Conservation (phyloP, 352 stramenopile genomes). For the Phytophthora megakarya region DNA sequence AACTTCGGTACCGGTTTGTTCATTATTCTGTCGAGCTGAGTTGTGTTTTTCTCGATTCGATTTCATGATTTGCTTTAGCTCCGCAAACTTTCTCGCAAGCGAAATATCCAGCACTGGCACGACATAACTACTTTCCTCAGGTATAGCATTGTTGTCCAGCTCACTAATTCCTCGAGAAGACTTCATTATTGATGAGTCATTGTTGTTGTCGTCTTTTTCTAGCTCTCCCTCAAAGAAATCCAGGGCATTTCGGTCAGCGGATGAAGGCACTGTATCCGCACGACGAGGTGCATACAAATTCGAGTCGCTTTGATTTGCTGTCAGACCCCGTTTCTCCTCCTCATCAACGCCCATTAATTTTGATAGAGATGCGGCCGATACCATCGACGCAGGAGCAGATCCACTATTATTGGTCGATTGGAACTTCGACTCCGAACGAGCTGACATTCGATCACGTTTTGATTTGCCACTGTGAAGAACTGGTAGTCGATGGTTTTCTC, state of each 20-base stretch:
- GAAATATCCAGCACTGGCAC: slow-evolving; percentile 41
- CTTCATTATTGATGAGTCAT: neutral
- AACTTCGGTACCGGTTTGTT: neutral
- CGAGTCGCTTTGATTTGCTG: slow-evolving; percentile 60
- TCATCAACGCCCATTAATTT: slow-evolving; percentile 6
- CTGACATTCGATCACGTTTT: slow-evolving; percentile 39
- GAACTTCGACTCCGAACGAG: slow-evolving; percentile 35
- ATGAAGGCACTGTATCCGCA: slow-evolving; percentile 49
- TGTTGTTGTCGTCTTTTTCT: slow-evolving; percentile 28
- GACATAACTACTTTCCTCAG: slow-evolving; percentile 1
- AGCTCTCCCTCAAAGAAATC: slow-evolving; percentile 57
- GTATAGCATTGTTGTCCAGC: slow-evolving; percentile 27
- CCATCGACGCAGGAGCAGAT: slow-evolving; percentile 25
- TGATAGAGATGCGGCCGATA: slow-evolving; percentile 21
- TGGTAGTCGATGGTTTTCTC: slow-evolving; percentile 42
- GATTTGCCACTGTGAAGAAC: slow-evolving; percentile 33
- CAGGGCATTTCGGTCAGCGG: slow-evolving; percentile 54
- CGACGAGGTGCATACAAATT: slow-evolving; percentile 63
- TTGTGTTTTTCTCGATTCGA: slow-evolving; percentile 46
- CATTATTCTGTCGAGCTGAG: slow-evolving; percentile 11
- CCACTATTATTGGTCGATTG: slow-evolving; percentile 16
- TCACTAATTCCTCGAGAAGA: neutral
- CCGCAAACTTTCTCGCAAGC: slow-evolving; percentile 66
- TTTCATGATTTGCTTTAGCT: slow-evolving; percentile 64
- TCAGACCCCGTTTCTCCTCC: slow-evolving; percentile 16